Percentiles rank a stretch among this genome's conserved stretches.
Evolutionary conservation across 2,329 filamentous ascomycete species (phyloP).

Genomic region (Fusarium sp.): DNA sequence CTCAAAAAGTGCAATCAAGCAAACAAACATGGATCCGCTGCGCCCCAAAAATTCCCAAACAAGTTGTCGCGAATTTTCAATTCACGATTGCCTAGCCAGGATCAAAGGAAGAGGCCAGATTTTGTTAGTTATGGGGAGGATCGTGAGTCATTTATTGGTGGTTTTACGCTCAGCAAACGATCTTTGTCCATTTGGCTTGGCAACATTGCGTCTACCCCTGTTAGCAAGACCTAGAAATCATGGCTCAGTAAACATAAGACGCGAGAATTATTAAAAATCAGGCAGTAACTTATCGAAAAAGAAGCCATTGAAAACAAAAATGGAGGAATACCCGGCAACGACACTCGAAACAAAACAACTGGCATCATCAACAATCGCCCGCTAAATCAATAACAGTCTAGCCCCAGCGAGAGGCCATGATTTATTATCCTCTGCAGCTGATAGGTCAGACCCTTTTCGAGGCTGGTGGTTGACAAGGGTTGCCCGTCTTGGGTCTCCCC

Average conservation of each 20-base stretch:
- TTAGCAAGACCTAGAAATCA: background rate
- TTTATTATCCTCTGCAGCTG: background rate
- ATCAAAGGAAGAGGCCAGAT: background rate
- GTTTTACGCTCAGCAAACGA: background rate
- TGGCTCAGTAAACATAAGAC: background rate
- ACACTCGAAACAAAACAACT: background rate
- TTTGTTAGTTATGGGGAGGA: background rate
- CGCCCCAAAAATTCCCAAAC: background rate
- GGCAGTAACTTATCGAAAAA: background rate
- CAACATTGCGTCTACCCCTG: background rate
- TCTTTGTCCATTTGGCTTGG: background rate
- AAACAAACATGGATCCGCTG: background rate
- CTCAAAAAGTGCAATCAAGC: background rate
- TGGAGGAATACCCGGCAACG: background rate
- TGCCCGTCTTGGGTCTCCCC: background rate
- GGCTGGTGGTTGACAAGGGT: constrained; percentile 1
- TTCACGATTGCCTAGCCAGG: background rate
- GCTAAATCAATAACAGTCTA: background rate
- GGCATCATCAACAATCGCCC: background rate
- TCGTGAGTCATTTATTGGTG: background rate
- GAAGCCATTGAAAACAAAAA: background rate
- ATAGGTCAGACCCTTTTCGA: background rate
- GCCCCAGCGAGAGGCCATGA: background rate
- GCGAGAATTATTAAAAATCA: background rate
- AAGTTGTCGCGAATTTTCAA: background rate